phyloP scores from a whole-genome alignment of 192 early-diverging fungal species.

The Ambispora gerdemannii region DNA sequence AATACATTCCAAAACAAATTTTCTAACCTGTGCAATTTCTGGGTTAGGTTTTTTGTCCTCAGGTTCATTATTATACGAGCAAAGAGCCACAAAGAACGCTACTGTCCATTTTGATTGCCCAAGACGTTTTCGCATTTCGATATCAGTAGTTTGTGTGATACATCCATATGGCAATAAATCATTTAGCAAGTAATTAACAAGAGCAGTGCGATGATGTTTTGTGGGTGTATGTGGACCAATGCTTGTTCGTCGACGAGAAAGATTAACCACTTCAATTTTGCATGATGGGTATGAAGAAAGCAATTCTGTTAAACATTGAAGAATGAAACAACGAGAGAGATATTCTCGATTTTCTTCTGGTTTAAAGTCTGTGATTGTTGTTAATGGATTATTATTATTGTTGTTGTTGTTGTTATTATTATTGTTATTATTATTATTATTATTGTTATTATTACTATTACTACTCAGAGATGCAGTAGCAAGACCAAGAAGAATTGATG shows the following conservation, averaged over 20 bases:
- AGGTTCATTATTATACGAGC: conserved; percentile 42
- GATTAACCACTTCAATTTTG: conserved; percentile 67
- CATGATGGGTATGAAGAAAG: conserved; percentile 81
- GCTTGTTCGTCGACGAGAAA: conserved; percentile 44
- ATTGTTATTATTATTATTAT: background rate
- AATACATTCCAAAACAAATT: conserved; percentile 66
- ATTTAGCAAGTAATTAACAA: conserved; percentile 61
- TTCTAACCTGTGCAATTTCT: conserved; percentile 58
- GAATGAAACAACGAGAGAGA: conserved; percentile 61
- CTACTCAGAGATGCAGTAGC: background rate
- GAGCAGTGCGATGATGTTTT: conserved; percentile 42
- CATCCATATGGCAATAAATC: conserved; percentile 63
- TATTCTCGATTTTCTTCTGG: conserved; percentile 33
- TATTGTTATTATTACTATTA: background rate
- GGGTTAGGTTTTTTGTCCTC: conserved; percentile 53
- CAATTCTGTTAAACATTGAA: conserved; percentile 86
- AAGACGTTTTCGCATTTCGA: conserved; percentile 53
- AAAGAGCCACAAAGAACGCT: conserved; percentile 61
- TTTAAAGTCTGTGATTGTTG: conserved; percentile 24
- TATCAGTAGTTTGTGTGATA: conserved; percentile 42
- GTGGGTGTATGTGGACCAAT: conserved; percentile 33
- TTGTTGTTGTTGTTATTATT: background rate
- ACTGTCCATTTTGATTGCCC: conserved; percentile 67
- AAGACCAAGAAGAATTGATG: no score
- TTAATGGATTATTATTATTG: background rate